These are phyloP conservation scores for Isoetes engelmannii DNA, from an alignment of 83 land plant genomes.

Conservation along the genomic window DNA sequence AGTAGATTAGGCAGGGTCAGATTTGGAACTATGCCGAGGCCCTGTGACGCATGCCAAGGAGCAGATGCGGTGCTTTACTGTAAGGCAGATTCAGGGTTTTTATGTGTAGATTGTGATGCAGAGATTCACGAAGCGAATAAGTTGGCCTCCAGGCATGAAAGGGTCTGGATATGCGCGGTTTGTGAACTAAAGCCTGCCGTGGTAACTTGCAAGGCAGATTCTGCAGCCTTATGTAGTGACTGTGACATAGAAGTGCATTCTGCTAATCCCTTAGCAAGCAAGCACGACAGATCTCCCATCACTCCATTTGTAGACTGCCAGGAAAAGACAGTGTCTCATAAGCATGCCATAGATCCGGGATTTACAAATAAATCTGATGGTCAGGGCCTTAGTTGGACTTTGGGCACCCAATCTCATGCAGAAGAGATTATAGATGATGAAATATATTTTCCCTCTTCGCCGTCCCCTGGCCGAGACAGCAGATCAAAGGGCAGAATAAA, in stretches of 20 bases:
- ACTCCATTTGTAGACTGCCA: constrained; percentile 1
- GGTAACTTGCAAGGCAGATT: constrained; percentile 9
- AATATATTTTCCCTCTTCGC: too few species aligned
- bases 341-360: too few species aligned
- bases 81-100: neutral
- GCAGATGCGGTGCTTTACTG: constrained; percentile 1
- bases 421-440: too few species aligned
- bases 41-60: constrained; percentile 1
- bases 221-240: neutral
- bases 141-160: constrained; percentile 7
- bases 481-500: too few species aligned
- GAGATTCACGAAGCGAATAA: constrained; percentile 7
- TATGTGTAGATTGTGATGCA: neutral
- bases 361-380: too few species aligned
- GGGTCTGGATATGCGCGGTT: constrained; percentile 10
- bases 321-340: neutral
- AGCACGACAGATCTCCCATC: neutral
- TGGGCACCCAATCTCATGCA: too few species aligned
- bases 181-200: neutral
- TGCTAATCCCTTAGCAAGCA: neutral
- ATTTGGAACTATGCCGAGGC: neutral
- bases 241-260: constrained; percentile 7
- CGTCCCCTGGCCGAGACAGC: too few species aligned
- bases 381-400: too few species aligned
- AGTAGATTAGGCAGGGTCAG: neutral